These are phyloP conservation scores for Zasmidium cellare DNA, from an alignment of 2,329 filamentous ascomycete species.

Conservation along the genomic window DNA sequence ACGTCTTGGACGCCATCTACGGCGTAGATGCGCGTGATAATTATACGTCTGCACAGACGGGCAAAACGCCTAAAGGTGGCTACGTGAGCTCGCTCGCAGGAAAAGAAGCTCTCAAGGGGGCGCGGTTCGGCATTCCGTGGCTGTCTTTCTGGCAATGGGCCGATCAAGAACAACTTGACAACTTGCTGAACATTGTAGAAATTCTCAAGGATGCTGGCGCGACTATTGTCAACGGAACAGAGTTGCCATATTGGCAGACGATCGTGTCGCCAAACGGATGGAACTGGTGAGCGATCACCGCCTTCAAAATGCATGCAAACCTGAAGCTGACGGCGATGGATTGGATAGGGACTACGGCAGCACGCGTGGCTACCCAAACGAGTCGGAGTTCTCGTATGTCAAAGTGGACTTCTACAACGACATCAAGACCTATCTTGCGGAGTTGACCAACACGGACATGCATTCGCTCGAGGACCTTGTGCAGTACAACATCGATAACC, in stretches of 20 bases:
- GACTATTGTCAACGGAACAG: conserved; percentile 67
- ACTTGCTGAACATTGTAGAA: conserved; percentile 52
- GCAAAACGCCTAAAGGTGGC: conserved; percentile 55
- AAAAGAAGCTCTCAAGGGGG: conserved; percentile 57
- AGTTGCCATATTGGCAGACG: conserved; percentile 62
- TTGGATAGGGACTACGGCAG: conserved; percentile 41
- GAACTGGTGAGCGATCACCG: conserved; percentile 56
- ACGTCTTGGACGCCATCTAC: conserved; percentile 67
- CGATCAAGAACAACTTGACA: conserved; percentile 54
- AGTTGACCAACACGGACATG: conserved; percentile 62
- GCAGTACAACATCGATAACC: conserved; percentile 59
- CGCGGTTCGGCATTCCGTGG: conserved; percentile 72
- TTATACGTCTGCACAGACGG: conserved; percentile 61
- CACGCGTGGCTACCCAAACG: conserved; percentile 64
- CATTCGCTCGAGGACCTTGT: conserved; percentile 65
- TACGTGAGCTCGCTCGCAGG: conserved; percentile 60
- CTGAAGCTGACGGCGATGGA: no score
- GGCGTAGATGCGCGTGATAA: conserved; percentile 65
- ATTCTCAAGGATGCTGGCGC: conserved; percentile 63
- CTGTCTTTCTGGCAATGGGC: conserved; percentile 67
- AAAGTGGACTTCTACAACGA: conserved; percentile 72
- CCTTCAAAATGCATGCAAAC: no score
- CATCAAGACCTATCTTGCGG: conserved; percentile 62
- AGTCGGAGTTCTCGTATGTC: conserved; percentile 72
- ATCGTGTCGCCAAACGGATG: conserved; percentile 68